Base-by-base conservation (phyloP, 2,329 filamentous ascomycete species). In the Xylaria sp. region DNA sequence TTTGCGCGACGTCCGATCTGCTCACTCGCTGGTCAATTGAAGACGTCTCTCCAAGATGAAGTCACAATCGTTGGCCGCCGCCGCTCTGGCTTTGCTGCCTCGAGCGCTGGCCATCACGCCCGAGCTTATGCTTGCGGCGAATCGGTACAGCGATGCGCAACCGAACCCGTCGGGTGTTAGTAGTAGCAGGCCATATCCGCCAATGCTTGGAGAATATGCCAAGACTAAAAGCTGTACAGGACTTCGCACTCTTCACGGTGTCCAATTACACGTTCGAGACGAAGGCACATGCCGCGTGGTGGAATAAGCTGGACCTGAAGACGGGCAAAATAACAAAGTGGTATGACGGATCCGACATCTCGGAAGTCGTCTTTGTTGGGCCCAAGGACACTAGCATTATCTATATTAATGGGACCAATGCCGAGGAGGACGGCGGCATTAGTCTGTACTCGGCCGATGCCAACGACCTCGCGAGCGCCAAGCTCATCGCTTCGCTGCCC, bases 251-350 rank as follows among this genome's bases (percentile, higher is more conserved):
- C 50, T 86, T 84, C 74, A 82, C 81, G 6, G 78, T 81, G 29
- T 87, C 85, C 1, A 87, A 87, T 10, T 91, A 91, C 77, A 87
- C 84, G 47, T 91, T 91, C 75, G 82, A 86, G 40, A 83, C 83
- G 0, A 86, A 89, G 70, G 77, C 81, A 37, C 83, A 83, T 42
- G 80, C 81, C 3, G 64, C 69, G 6, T 72, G 83, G 76, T 80
- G 88, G 88, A 84, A 85, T 81, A 71, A 89, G 42, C 78, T 91
- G 62, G 84, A 91, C 70, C 79, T 88, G 29, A 79, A 82, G 59
- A 85, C 81, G 4, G 86, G 88, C 10, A 82, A 87, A 51, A 85
- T 85, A 59, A 84, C 80, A 3, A 75, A 84, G 9, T 82, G 90
- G 60, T 85, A 86, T 6, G 81, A 84, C 29, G 83, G 86, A 65